Conservation (phyloP, 805 yeast genomes). For the Teunomyces pallodes region DNA sequence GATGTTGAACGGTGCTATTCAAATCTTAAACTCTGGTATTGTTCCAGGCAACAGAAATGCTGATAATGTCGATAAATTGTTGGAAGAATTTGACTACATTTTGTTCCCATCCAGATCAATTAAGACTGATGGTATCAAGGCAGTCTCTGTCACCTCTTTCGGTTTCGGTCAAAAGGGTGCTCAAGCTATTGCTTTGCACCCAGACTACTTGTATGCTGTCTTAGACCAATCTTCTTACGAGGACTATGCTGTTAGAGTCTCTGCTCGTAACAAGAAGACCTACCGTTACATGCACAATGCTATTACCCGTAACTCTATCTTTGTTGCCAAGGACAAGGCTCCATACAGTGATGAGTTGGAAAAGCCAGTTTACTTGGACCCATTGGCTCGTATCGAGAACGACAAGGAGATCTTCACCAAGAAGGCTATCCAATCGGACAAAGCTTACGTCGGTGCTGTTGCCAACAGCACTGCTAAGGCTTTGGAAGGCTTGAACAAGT, state of each 20-base stretch:
- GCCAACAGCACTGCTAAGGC: constrained; percentile 64
- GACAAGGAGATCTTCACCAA: constrained; percentile 39
- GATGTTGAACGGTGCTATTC: constrained; percentile 99
- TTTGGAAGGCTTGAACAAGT: constrained; percentile 53
- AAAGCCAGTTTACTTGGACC: constrained; percentile 89
- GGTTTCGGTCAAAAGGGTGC: constrained; percentile 99
- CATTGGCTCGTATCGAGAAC: constrained; percentile 73
- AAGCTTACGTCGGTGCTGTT: constrained; percentile 43
- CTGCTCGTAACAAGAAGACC: constrained; percentile 80
- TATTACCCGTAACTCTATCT: constrained; percentile 84
- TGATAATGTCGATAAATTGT: constrained; percentile 83
- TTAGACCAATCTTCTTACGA: constrained; percentile 71
- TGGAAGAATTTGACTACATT: constrained; percentile 83
- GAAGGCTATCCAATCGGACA: constrained; percentile 49
- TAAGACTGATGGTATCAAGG: constrained; percentile 96
- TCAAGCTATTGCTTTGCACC: constrained; percentile 86
- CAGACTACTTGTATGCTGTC: constrained; percentile 88
- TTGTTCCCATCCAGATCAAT: constrained; percentile 92
- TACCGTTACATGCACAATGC: constrained; percentile 96
- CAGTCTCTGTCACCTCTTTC: constrained; percentile 93
- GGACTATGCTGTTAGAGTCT: constrained; percentile 67
- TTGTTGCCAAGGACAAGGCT: constrained; percentile 88
- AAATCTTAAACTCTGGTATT: constrained; percentile 84
- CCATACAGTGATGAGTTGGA: constrained; percentile 91
- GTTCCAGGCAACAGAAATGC: constrained; percentile 99